These are phyloP conservation scores for Ganoderma boninense DNA, from an alignment of 1,284 basidiomycete species.

Conservation along the genomic window DNA sequence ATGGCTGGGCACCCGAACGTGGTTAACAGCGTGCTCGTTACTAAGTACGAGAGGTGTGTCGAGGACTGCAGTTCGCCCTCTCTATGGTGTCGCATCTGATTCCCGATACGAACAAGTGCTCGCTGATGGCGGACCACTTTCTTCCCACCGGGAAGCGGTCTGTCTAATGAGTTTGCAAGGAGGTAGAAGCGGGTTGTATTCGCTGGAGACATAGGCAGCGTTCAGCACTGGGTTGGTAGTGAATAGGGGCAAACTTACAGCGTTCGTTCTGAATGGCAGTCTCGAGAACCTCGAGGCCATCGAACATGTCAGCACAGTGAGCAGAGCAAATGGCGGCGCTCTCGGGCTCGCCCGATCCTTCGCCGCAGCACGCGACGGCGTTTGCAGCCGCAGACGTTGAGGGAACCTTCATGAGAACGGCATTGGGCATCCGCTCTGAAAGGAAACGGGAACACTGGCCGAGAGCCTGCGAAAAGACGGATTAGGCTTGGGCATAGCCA, in stretches of 20 bases:
- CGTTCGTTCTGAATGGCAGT: conserved; percentile 70
- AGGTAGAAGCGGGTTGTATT: conserved; percentile 75
- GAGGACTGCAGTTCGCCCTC: conserved; percentile 24
- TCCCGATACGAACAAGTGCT: conserved; percentile 51
- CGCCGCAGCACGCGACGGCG: conserved; percentile 48
- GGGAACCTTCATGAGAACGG: conserved; percentile 57
- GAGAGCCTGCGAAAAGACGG: conserved; percentile 58
- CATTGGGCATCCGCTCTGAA: conserved; percentile 57
- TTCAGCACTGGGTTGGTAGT: neutral
- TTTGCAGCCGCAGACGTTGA: conserved; percentile 78
- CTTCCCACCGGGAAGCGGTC: conserved; percentile 30
- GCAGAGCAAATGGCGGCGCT: conserved; percentile 79
- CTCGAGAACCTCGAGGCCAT: conserved; percentile 61
- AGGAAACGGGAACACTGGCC: conserved; percentile 79
- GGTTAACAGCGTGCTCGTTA: conserved; percentile 41
- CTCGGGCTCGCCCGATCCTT: conserved; percentile 46
- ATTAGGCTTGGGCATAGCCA: neutral
- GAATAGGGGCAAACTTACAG: conserved; percentile 48
- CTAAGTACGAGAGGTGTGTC: conserved; percentile 35
- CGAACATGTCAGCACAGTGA: conserved; percentile 64
- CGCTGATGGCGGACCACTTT: conserved; percentile 35
- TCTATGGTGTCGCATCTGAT: conserved; percentile 13
- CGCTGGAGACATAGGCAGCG: conserved; percentile 44
- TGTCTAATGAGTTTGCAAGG: conserved; percentile 48
- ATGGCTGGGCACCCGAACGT: conserved; percentile 44